Evolutionary conservation across 352 stramenopile genomes (phyloP).

Genomic region (Ophiocytium majus): DNA sequence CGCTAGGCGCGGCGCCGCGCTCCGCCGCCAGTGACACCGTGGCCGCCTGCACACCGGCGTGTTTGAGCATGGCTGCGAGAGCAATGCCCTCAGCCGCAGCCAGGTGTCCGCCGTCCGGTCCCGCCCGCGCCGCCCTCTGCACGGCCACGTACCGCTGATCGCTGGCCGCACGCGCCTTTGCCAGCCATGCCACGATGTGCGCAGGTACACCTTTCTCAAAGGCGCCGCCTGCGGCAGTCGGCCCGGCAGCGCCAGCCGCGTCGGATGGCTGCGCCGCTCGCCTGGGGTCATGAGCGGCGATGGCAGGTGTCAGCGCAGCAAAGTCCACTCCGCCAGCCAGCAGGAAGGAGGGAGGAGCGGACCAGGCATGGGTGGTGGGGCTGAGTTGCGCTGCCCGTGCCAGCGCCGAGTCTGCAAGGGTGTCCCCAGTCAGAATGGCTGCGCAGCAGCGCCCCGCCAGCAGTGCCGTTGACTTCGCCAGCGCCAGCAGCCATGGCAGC

Average conservation of each 20-base stretch:
- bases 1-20: no score
- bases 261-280: no score
- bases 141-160: constrained; percentile 34
- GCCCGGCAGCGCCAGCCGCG: no score
- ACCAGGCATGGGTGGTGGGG: no score
- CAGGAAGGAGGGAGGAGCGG: no score
- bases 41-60: not conserved
- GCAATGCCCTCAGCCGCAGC: constrained; percentile 27
- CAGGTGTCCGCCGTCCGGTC: constrained; percentile 35
- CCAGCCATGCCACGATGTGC: constrained; percentile 14
- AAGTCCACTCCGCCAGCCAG: no score
- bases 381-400: no score
- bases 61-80: constrained; percentile 45
- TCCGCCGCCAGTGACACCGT: not conserved
- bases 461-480: constrained; percentile 39
- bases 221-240: no score
- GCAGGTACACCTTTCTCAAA: no score
- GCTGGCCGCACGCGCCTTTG: not conserved
- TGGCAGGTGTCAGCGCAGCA: no score
- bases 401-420: no score
- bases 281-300: no score
- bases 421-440: constrained; percentile 35
- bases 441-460: constrained; percentile 32
- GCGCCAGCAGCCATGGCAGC: constrained; percentile 38
- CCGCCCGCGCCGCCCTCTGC: constrained; percentile 34